Evolutionary conservation across 768 basidiomycete genomes (phyloP), one percentile per base, ranked within the genome.

Genomic region (Xerocomellus dryophilus): DNA sequence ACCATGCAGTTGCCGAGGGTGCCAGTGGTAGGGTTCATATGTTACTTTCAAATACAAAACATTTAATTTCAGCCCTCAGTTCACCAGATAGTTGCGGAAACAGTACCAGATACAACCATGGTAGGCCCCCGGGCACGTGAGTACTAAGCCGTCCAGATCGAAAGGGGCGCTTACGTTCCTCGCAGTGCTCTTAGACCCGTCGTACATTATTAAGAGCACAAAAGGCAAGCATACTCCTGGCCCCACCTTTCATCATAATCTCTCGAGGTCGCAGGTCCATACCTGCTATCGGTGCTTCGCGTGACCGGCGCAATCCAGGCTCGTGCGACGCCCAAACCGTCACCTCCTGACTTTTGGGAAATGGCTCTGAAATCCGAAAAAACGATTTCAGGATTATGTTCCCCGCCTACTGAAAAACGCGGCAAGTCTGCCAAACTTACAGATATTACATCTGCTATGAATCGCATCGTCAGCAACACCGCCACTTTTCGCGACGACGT

Each of bases 281-380:
- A 35, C 10, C 25, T 43, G 7, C 41, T 49, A 8, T 36, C 40
- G 0, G 23, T 36, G 2, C 27, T 51, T 25, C 52, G 31, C 18
- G 4, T 23, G 23, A 23, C 23, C 23, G 23, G 23, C 5, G 23
- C 17, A 3, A 5, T 42, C 38, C 41, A 45, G 29, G 23, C 32
- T 5, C 17, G 21, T 6, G 27, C 25, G 12, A 32, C 12, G 4
- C 11, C 50, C 11, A 1, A 21, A 17, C 18, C 32, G 4, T 43
- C 60, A 2, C 21, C 48, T 1, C 31, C 44, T 8, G 44, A 61
- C 23, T 57, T 52, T 41, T 61, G 47, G 59, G 55, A 61, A 12
- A 42, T 5, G 34, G 60, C 42, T 0, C 47, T 40, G 9, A 12
- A 47, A 44, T 43, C 32, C 7, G 44, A 57, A 34, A 10, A 44